Evolutionary conservation across 441 rosid species (phyloP).

Genomic region (Syzygium malaccense): DNA sequence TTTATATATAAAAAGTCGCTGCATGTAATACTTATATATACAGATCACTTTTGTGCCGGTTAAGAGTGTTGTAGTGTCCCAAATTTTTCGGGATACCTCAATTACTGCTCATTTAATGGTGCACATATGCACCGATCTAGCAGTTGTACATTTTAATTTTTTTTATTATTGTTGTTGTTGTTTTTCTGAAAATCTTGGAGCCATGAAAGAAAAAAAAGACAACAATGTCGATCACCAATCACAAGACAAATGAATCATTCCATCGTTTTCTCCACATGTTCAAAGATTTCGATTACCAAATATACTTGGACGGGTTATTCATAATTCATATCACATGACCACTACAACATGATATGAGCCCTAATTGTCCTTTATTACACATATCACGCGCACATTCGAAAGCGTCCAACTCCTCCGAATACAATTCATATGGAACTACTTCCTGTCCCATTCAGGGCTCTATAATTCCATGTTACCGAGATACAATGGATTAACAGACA

Average conservation of each 20-base stretch:
- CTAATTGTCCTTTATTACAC: not conserved
- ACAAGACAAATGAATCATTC: not conserved
- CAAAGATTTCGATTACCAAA: not conserved
- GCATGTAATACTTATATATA: not conserved
- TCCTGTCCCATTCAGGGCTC: not conserved
- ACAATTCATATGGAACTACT: not conserved
- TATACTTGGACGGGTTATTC: not conserved
- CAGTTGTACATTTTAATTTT: not conserved
- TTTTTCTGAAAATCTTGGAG: not conserved
- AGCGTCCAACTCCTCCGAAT: not conserved
- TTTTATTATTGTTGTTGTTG: not conserved
- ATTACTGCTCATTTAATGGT: not conserved
- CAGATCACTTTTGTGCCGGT: not conserved
- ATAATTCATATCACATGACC: not conserved
- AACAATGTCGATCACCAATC: not conserved
- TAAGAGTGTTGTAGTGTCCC: not conserved
- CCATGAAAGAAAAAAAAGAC: not conserved
- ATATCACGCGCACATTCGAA: not conserved
- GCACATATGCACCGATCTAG: not conserved
- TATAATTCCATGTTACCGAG: not conserved
- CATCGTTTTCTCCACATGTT: not conserved
- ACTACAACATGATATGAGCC: not conserved
- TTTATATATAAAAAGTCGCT: not conserved
- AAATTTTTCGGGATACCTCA: not conserved
- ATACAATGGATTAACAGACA: not conserved